These are phyloP conservation scores for Leccinum insolens DNA, from an alignment of 1,284 basidiomycete species.

Conservation along the genomic window DNA sequence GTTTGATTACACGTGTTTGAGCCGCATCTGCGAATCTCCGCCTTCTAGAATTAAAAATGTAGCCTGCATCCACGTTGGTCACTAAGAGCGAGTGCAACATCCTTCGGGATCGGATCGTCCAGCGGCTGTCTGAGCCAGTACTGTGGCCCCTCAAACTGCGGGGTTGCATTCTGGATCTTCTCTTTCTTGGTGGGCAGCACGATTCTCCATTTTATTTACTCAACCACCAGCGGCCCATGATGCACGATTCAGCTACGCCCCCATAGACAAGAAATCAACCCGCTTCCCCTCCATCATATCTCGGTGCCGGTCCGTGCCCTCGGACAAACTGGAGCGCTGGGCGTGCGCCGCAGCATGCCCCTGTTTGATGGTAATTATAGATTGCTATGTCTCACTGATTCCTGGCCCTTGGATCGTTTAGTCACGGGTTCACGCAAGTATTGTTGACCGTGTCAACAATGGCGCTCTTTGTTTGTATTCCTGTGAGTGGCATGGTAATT, in stretches of 20 bases:
- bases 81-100: constrained; percentile 4
- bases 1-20: constrained; percentile 29
- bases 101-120: constrained; percentile 31
- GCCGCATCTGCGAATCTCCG: constrained; percentile 30
- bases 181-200: constrained; percentile 12
- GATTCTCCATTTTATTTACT: constrained; percentile 26
- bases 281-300: constrained; percentile 15
- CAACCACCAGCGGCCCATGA: constrained; percentile 18
- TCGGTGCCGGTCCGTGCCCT: constrained; percentile 30
- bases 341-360: constrained; percentile 21
- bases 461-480: constrained; percentile 7
- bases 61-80: not conserved
- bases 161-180: constrained; percentile 22
- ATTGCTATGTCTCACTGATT: constrained; percentile 22
- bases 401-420: constrained; percentile 10
- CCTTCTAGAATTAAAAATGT: constrained; percentile 22
- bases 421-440: constrained; percentile 13
- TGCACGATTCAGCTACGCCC: constrained; percentile 4
- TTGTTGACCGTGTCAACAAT: constrained; percentile 15
- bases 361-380: constrained; percentile 8
- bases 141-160: constrained; percentile 35
- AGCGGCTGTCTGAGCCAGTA: constrained; percentile 1
- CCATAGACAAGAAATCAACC: constrained; percentile 7
- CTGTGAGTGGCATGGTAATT: constrained; percentile 13
- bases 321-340: constrained; percentile 11